Percentiles rank a stretch among this genome's conserved stretches.
Conservation (phyloP, 768 basidiomycete species). For the Pholiota conissans region DNA sequence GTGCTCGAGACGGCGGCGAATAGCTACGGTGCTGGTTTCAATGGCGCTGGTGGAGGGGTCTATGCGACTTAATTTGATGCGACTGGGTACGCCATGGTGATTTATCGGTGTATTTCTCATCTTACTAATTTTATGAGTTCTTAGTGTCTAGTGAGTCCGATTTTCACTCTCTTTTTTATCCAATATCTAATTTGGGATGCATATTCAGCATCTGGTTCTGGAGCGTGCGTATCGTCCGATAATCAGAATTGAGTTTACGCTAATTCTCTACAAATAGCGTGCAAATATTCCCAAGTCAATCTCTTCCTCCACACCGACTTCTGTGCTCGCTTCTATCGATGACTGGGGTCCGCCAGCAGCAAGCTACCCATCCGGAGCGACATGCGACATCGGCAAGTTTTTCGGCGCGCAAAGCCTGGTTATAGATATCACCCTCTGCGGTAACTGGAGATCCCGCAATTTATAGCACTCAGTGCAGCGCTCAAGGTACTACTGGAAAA, state of each 20-base stretch:
- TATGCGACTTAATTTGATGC: constrained; percentile 72
- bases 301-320: constrained; percentile 25
- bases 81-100: constrained; percentile 32
- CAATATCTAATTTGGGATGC: too few relatives aligned
- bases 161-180: background rate
- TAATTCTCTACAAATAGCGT: constrained; percentile 33
- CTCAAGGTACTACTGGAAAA: constrained; percentile 28
- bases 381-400: constrained; percentile 40
- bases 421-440: constrained; percentile 56
- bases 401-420: constrained; percentile 49
- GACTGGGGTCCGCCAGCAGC: constrained; percentile 46
- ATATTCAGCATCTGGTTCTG: constrained; percentile 52
- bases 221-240: constrained; percentile 34
- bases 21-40: constrained; percentile 50
- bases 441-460: constrained; percentile 40
- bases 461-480: constrained; percentile 42
- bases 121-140: background rate
- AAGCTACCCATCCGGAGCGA: constrained; percentile 33
- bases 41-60: constrained; percentile 48
- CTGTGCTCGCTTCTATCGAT: constrained; percentile 28
- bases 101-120: background rate
- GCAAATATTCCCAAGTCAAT: constrained; percentile 39
- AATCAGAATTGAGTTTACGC: constrained; percentile 15
- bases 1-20: constrained; percentile 41
- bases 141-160: background rate